Percentiles rank a stretch among this genome's conserved stretches.
Evolutionary conservation across 371 early-diverging fungal species (phyloP).

Genomic region (Gilbertella persicaria): DNA sequence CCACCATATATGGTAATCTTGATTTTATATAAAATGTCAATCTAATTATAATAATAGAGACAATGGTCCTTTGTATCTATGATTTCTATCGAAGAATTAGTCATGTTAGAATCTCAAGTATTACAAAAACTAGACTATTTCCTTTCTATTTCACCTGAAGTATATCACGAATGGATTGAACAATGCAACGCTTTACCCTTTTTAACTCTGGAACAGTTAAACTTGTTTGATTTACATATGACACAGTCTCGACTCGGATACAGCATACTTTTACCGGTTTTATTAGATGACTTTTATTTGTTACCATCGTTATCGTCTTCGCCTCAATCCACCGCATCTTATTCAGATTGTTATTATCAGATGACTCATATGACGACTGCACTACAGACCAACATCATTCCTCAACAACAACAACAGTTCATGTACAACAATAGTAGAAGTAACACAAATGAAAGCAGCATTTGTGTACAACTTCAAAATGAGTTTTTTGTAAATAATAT

Average conservation of each 20-base stretch:
- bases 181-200: slow-evolving; percentile 24
- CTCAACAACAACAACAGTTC: no score
- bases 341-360: neutral
- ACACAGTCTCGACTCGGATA: slow-evolving; percentile 12
- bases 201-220: slow-evolving; percentile 7
- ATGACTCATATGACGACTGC: neutral
- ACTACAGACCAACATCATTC: neutral
- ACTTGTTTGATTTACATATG: slow-evolving; percentile 19
- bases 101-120: slow-evolving; percentile 21
- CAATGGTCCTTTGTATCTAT: slow-evolving; percentile 33
- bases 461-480: neutral
- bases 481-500: neutral
- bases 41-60: no score
- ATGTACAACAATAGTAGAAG: no score
- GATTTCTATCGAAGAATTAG: slow-evolving; percentile 21
- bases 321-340: neutral
- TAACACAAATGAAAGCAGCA: neutral
- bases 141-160: slow-evolving; percentile 18
- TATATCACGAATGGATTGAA: slow-evolving; percentile 21
- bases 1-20: slow-evolving; percentile 31
- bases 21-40: no score
- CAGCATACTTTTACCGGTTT: slow-evolving; percentile 13
- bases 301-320: neutral
- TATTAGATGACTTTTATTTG: slow-evolving; percentile 17
- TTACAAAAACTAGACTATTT: slow-evolving; percentile 18